phyloP scores from a whole-genome alignment of 2,329 filamentous ascomycete species.

The Ophidiomyces ophidiicola region DNA sequence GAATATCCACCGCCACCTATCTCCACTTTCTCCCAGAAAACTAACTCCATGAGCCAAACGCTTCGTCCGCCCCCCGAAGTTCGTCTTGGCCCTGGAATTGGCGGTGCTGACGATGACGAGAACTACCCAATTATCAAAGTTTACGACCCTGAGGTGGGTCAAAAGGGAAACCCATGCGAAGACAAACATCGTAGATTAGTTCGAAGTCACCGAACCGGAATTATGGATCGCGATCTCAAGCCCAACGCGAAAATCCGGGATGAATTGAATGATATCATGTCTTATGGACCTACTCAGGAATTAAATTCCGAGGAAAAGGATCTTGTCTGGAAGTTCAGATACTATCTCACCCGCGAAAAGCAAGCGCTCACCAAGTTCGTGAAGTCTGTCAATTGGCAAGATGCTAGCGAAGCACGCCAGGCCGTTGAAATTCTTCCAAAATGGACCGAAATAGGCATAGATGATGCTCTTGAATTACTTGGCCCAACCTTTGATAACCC shows the following conservation, averaged over 20 bases:
- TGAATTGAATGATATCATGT: conserved; percentile 80
- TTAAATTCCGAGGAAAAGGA: conserved; percentile 87
- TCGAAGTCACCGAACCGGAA: conserved; percentile 83
- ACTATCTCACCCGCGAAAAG: conserved; percentile 87
- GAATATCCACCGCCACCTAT: conserved; percentile 80
- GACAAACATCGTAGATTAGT: conserved; percentile 87
- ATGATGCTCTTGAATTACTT: conserved; percentile 86
- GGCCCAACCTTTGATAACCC: conserved; percentile 85
- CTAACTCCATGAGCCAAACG: conserved; percentile 53
- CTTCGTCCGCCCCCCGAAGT: conserved; percentile 77
- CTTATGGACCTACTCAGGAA: conserved; percentile 82
- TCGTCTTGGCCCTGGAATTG: conserved; percentile 79
- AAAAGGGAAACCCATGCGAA: conserved; percentile 84
- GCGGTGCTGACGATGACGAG: conserved; percentile 46
- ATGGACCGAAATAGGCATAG: conserved; percentile 94
- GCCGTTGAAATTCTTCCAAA: conserved; percentile 79
- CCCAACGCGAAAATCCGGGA: conserved; percentile 93
- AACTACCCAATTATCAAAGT: conserved; percentile 59
- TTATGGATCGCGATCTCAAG: conserved; percentile 86
- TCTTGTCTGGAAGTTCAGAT: conserved; percentile 92
- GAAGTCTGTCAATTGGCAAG: conserved; percentile 92
- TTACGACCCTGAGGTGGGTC: conserved; percentile 86
- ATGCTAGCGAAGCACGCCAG: conserved; percentile 71
- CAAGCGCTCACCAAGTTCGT: conserved; percentile 89
- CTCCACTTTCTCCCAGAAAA: conserved; percentile 57